These are phyloP conservation scores for Carex myosuroides DNA, from an alignment of 176 grass and related monocot genomes.

Conservation along the genomic window DNA sequence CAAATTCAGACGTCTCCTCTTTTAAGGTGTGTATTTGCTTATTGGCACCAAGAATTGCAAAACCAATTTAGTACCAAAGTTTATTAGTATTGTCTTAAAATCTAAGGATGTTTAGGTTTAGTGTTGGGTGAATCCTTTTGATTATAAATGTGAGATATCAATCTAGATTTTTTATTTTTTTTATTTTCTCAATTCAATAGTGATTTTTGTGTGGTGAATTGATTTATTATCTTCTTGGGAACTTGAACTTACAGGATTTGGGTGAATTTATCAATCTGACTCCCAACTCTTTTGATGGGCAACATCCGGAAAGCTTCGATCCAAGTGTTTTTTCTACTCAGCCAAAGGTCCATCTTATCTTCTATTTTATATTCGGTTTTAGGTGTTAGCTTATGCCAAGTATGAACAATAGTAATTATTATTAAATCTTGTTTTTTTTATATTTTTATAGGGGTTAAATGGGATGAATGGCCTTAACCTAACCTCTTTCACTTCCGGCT, in stretches of 20 bases:
- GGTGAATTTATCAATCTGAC: not conserved
- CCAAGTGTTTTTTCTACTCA: not conserved
- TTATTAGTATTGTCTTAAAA: not conserved
- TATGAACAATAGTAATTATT: conserved; percentile 33
- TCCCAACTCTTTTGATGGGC: not conserved
- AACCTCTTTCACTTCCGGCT: conserved; percentile 33
- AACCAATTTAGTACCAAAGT: not conserved
- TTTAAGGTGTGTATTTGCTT: conserved; percentile 1
- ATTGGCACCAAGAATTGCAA: not conserved
- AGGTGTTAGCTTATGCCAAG: conserved; percentile 3
- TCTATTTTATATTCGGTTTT: not conserved
- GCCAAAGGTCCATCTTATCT: not conserved
- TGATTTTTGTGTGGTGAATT: not conserved
- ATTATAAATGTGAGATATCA: not conserved
- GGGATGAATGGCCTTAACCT: conserved; percentile 28
- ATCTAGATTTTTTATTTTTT: not conserved
- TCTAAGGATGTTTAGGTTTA: not conserved
- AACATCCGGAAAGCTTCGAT: conserved; percentile 1
- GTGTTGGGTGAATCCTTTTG: not conserved
- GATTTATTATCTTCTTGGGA: not conserved
- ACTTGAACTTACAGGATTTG: conserved; percentile 15
- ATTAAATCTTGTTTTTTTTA: not conserved
- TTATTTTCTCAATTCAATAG: not conserved
- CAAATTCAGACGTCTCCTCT: not conserved
- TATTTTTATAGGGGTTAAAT: conserved; percentile 47